phyloP scores from a whole-genome alignment of 352 stramenopile genomes.

The Aphanomyces cochlioides region DNA sequence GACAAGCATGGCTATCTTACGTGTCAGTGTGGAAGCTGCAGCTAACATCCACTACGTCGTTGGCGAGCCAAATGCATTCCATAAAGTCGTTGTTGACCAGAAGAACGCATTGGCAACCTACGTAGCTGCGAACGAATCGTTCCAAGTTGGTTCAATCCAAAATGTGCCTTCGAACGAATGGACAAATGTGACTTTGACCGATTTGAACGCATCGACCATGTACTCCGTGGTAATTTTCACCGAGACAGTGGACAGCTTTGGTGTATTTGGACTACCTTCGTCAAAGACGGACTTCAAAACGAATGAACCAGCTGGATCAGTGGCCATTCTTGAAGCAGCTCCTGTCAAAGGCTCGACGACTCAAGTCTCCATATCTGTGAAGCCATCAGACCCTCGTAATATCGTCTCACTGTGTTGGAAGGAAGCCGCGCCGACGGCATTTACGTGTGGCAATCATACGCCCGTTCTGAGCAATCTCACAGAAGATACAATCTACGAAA shows the following conservation, averaged over 20 bases:
- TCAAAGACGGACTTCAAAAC: constrained; percentile 49
- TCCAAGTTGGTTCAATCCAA: neutral
- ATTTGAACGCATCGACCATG: constrained; percentile 43
- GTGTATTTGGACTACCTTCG: constrained; percentile 53
- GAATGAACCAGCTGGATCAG: constrained; percentile 61
- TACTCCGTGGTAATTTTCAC: constrained; percentile 60
- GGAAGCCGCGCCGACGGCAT: neutral
- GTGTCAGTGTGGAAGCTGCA: constrained; percentile 40
- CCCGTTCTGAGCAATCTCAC: constrained; percentile 47
- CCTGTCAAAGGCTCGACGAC: constrained; percentile 43
- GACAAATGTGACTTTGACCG: constrained; percentile 34
- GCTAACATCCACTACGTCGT: constrained; percentile 56
- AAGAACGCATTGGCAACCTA: neutral
- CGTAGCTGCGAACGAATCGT: neutral
- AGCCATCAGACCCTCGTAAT: constrained; percentile 60
- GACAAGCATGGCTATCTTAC: constrained; percentile 45
- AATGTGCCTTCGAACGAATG: neutral
- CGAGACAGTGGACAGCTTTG: constrained; percentile 58
- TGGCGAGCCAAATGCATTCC: constrained; percentile 6
- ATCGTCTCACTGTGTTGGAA: constrained; percentile 46
- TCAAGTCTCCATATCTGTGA: constrained; percentile 42
- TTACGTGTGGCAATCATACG: constrained; percentile 8
- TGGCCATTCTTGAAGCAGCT: constrained; percentile 35
- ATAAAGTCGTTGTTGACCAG: neutral
- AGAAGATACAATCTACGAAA: constrained; percentile 43